phyloP scores from a whole-genome alignment of 192 early-diverging fungal genomes.

The Backusella morwellensis region DNA sequence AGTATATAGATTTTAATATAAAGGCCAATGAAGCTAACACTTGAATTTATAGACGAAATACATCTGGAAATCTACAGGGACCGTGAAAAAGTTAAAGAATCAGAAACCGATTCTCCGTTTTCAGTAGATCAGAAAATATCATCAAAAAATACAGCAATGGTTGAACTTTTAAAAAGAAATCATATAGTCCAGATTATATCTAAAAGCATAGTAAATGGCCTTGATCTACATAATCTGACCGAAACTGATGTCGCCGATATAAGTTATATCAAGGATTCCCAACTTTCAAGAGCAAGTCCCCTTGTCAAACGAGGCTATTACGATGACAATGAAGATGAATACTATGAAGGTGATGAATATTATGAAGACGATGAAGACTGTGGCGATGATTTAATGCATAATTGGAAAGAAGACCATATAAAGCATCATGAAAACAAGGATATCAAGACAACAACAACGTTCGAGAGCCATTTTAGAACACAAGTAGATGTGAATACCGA shows the following conservation, averaged over 20 bases:
- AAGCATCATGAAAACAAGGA: not conserved
- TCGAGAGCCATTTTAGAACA: not conserved
- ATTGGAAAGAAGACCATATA: not conserved
- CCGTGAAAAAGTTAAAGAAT: not conserved
- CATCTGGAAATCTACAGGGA: not conserved
- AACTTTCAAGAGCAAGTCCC: not conserved
- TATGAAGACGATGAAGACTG: not conserved
- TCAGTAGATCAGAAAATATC: not conserved
- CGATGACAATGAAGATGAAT: not conserved
- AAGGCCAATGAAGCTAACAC: not conserved
- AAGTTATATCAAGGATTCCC: not conserved
- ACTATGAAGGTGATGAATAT: not conserved
- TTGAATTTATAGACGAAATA: not conserved
- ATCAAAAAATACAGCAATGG: not conserved
- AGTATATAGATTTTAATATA: not conserved
- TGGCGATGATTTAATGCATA: not conserved
- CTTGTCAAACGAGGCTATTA: not conserved
- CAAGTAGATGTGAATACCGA: not conserved
- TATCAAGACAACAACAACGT: not conserved
- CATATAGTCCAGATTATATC: not conserved
- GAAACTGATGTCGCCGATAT: not conserved
- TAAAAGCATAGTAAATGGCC: not conserved
- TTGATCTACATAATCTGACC: not conserved
- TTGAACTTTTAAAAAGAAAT: not conserved
- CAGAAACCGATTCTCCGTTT: not conserved